Evolutionary conservation across 2,329 filamentous ascomycete genomes (phyloP), one percentile per base, ranked within the genome.

Genomic region (Talaromyces sp.): DNA sequence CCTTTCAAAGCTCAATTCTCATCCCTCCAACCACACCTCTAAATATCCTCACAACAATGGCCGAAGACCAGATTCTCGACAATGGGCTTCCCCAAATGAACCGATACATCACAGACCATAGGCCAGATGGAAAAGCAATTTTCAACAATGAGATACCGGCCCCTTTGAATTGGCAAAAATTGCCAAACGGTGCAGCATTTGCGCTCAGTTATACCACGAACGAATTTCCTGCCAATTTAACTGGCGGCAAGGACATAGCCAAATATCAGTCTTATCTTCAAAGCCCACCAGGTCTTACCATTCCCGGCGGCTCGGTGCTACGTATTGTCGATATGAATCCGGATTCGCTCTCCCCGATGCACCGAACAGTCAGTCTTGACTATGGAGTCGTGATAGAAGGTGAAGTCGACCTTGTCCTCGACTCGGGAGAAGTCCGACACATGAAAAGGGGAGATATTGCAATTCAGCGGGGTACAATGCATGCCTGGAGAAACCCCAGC

Each of bases 301-400:
- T 85, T 45, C 78, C 80, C 1, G 75, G 75, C 34, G 82, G 82
- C 10, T 82, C 82, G 6, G 71, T 73, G 7, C 69, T 71, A 22
- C 72, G 72, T 36, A 70, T 73, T 34, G 80, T 83, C 13, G 81
- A 84, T 68, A 80, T 84, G 68, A 73, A 70, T 0, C 82, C 82
- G 0, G 73, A 72, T 0, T 76, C 78, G 27, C 68, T 75, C 11
- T 61, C 63, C 1, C 63, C 63, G 27, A 83, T 85, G 78, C 85
- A 87, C 68, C 80, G 84, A 13, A 86, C 84, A 0, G 78, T 83
- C 68, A 83, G 79, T 45, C 73, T 87, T 2, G 85, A 87, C 69
- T 86, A 83, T 67, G 85, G 84, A 2, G 78, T 86, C 62, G 79
- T 87, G 2, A 69, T 87, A 6, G 84, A 87, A 68, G 85, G 85